Base-by-base conservation (phyloP, 2,329 filamentous ascomycete species). In the Xylogone sp. region DNA sequence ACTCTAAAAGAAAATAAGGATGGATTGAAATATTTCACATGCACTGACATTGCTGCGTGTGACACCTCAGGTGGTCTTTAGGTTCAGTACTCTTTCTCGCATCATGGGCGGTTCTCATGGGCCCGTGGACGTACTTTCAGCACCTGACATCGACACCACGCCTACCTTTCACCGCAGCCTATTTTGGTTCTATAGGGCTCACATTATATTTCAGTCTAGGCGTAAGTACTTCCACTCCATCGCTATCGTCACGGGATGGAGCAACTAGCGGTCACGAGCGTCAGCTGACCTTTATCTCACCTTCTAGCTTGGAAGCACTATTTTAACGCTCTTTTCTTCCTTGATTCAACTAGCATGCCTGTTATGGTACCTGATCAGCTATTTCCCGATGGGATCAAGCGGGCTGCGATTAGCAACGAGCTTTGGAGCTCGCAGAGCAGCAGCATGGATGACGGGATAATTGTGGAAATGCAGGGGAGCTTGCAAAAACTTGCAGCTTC, bases 101-200 rank as follows among this genome's bases (percentile, higher is more conserved):
- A 61, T 96, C 92, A 61, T 99, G 94, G 81, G 91, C 90, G 21
- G 90, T 93, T 60, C 82, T 97, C 73, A 96, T 97, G 89, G 94
- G 94, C 50, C 92, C 90, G 31, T 78, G 85, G 73, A 79, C 84
- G 61, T 99, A 97, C 70, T 70, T 85, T 55, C 84, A 85, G 63
- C 94, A 99, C 72, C 81, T 97, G 58, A 74, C 91, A 51, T 97
- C 93, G 51, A 83, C 86, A 49, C 80, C 90, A 62, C 84, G 94
- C 62, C 75, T 97, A 56, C 94, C 94, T 3, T 97, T 97, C 68
- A 97, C 93, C 24, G 88, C 87, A 43, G 88, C 90, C 54, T 97
- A 97, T 76, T 96, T 97, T 75, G 91, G 92, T 48, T 94, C 90
- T 56, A 96, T 97, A 65, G 81, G 76, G 44, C 73, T 97, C 66